Evolutionary conservation across 495 filamentous ascomycete species (phyloP).

Genomic region (Melanomma pulvis-pyrius): DNA sequence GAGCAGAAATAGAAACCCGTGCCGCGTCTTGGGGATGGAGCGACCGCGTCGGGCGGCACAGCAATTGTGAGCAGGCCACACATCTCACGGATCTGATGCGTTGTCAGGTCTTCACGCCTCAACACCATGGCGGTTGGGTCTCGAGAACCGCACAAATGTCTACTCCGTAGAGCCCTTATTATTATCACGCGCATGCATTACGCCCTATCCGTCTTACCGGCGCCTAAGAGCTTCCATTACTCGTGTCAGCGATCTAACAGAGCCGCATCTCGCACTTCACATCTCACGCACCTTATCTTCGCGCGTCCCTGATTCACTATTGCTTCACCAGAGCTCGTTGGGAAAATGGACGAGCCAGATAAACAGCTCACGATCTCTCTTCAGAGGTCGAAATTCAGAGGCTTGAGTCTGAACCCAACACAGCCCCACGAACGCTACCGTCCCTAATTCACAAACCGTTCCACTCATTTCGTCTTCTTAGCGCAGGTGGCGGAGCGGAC

Average conservation of each 20-base stretch:
- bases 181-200: not conserved
- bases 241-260: not conserved
- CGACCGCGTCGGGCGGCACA: not conserved
- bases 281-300: not conserved
- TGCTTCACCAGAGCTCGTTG: conserved; percentile 10
- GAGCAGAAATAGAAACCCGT: not conserved
- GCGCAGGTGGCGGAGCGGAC: conserved; percentile 22
- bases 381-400: conserved; percentile 2
- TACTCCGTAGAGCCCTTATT: not conserved
- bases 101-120: not conserved
- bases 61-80: not conserved
- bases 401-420: conserved; percentile 6
- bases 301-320: not conserved
- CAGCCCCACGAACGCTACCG: conserved; percentile 3
- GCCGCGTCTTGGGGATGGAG: not conserved
- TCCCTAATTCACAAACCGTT: not conserved
- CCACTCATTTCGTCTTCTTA: conserved; percentile 2
- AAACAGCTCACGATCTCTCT: not conserved
- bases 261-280: conserved; percentile 3
- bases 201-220: not conserved
- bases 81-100: not conserved
- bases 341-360: not conserved
- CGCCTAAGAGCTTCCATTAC: not conserved
- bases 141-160: not conserved
- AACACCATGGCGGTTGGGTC: not conserved